Percentiles rank a stretch among this genome's conserved stretches.
phyloP scores from a whole-genome alignment of 768 basidiomycete genomes.

The Paxillus involutus region DNA sequence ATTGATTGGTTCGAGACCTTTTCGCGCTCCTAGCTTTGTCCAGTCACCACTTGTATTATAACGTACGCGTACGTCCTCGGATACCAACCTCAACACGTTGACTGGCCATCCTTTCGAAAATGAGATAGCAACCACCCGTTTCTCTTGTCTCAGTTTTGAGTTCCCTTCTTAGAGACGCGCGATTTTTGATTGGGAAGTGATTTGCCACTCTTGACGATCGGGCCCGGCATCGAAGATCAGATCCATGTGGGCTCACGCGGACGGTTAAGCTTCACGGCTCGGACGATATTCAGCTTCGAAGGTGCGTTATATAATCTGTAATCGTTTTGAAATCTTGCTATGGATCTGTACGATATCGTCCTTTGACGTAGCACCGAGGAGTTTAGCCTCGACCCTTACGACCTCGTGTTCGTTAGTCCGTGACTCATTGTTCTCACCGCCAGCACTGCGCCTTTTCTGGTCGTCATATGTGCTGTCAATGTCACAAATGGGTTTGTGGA shows the following conservation, averaged over 20 bases:
- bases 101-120: not conserved
- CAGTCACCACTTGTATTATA: slow-evolving; percentile 12
- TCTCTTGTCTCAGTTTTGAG: not conserved
- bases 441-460: too few species aligned
- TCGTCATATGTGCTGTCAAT: too few species aligned
- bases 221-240: slow-evolving; percentile 31
- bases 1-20: not conserved
- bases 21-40: not conserved
- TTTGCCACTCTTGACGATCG: slow-evolving; percentile 22
- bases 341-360: not conserved
- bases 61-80: slow-evolving; percentile 12
- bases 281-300: not conserved
- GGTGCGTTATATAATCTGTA: not conserved
- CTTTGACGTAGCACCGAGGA: not conserved
- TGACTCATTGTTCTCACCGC: not conserved
- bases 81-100: not conserved
- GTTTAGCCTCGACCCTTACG: not conserved
- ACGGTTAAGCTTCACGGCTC: slow-evolving; percentile 9
- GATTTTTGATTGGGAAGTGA: not conserved
- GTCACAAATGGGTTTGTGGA: not conserved
- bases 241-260: slow-evolving; percentile 19
- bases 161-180: too few species aligned
- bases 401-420: not conserved
- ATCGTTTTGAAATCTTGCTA: not conserved
- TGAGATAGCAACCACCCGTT: not conserved